Conservation (phyloP, 768 basidiomycete species). For the Gloeostereum incarnatum region DNA sequence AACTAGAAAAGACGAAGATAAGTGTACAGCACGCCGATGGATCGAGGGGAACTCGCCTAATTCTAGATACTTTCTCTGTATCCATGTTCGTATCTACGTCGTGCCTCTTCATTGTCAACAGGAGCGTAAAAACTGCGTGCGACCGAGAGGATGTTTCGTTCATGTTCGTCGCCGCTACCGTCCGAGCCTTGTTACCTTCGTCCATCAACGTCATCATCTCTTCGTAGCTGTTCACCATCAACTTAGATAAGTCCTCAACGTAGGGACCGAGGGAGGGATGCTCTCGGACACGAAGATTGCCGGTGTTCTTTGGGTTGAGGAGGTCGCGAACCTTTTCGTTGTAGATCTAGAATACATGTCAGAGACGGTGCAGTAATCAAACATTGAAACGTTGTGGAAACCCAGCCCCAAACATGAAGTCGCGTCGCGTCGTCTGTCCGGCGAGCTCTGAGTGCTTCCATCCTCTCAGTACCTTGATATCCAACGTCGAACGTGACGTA, state of each 20-base stretch:
- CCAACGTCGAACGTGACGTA: no score
- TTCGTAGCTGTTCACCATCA: slow-evolving; percentile 83
- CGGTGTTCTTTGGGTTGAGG: slow-evolving; percentile 93
- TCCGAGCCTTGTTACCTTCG: slow-evolving; percentile 97
- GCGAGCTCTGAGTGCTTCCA: no score
- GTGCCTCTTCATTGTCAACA: slow-evolving; percentile 87
- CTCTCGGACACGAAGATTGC: slow-evolving; percentile 94
- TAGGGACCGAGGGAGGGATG: slow-evolving; percentile 97
- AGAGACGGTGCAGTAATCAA: no score
- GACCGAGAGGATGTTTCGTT: slow-evolving; percentile 78
- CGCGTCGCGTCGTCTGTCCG: no score
- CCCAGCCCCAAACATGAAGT: no score
- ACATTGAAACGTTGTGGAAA: no score
- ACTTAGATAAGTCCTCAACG: slow-evolving; percentile 93
- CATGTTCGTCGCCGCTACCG: slow-evolving; percentile 92
- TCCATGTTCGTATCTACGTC: slow-evolving; percentile 81
- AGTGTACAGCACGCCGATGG: slow-evolving; percentile 1
- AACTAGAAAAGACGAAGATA: slow-evolving; percentile 27
- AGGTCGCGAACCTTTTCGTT: slow-evolving; percentile 98
- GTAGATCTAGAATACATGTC: slow-evolving; percentile 53
- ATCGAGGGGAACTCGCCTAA: slow-evolving; percentile 45
- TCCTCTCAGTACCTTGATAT: no score
- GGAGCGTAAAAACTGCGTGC: slow-evolving; percentile 95
- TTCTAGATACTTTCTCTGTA: slow-evolving; percentile 98
- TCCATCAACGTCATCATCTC: slow-evolving; percentile 99